Evolutionary conservation across 805 yeast species (phyloP), one percentile per base, ranked within the genome.

Genomic region (Yarrowia hollandica): DNA sequence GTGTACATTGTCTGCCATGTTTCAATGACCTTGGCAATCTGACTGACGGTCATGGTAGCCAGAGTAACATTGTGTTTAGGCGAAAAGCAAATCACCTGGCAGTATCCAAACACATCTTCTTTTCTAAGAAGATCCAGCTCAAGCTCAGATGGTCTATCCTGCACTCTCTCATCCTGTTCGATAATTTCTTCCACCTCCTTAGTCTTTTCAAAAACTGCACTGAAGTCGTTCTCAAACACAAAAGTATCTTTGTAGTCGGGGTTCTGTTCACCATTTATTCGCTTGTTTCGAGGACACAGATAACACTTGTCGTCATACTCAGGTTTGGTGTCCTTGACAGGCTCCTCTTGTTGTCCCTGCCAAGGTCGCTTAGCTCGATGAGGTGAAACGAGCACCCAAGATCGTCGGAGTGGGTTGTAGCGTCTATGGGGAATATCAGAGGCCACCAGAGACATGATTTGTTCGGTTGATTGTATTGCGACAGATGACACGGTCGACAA

Each of bases 281-380:
- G 77, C 11, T 72, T 70, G 68, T 86, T 86, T 3, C 88, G 83
- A 1, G 91, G 90, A 71, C 91, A 86, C 62, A 86, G 73, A 70
- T 81, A 86, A 72, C 92, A 86, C 63, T 78, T 79, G 18, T 79
- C 79, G 65, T 86, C 91, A 67, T 80, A 85, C 30, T 64, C 72
- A 4, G 88, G 86, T 62, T 77, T 73, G 25, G 69, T 65, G 14
- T 72, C 75, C 42, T 69, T 74, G 57, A 69, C 65, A 14, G 76
- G 69, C 31, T 74, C 75, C 68, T 86, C 91, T 63, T 82, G 77
- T 62, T 83, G 88, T 33, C 91, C 91, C 69, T 82, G 86, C 91
- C 91, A 86, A 18, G 92, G 91, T 64, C 92, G 76, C 69, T 84
- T 83, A 26, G 90, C 82, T 60, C 91, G 75, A 67, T 86, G 92